Evolutionary conservation across 768 basidiomycete genomes (phyloP), one percentile per base, ranked within the genome.

Genomic region (Nevesoporus exiguus): DNA sequence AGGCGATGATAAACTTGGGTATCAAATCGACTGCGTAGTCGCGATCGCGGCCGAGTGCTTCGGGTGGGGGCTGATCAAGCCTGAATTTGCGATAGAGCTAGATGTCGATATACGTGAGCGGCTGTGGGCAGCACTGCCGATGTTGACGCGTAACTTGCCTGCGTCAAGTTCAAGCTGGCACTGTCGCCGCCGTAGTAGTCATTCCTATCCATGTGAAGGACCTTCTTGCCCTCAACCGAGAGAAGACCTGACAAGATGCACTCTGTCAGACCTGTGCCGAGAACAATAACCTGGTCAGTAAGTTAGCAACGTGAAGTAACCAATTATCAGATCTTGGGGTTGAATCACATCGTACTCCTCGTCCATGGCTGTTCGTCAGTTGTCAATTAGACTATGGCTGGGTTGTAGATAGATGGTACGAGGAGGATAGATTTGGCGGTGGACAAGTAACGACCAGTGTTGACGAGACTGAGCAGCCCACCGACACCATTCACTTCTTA

Each of bases 161-260:
- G 97, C 19, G 94, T 97, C 64, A 99, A 74, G 77, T 98, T 99
- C 71, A 98, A 77, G 77, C 90, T 93, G 43, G 97, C 97, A 67
- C 91, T 90, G 68, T 98, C 97, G 52, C 91, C 97, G 42, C 97
- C 97, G 58, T 99, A 99, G 74, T 99, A 99, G 73, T 99, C 96
- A 66, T 98, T 98, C 66, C 93, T 80, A 74, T 96, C 94, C 82
- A 97, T 98, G 74, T 99, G 97, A 47, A 99, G 85, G 66, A 99
- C 97, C 77, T 98, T 99, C 83, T 98, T 98, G 59, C 97, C 96
- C 72, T 98, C 97, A 42, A 98, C 96, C n/a, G 96, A 98, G 64
- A 99, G 80, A 64, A 99, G 76, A 34, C 97, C 97, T 15, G 97
- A 98, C 57, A 99, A 84, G 71, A 98, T 95, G 76, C 97, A 98